Percentiles rank a stretch among this genome's conserved stretches.
Conservation (phyloP, 768 basidiomycete genomes). For the Russula earlei region DNA sequence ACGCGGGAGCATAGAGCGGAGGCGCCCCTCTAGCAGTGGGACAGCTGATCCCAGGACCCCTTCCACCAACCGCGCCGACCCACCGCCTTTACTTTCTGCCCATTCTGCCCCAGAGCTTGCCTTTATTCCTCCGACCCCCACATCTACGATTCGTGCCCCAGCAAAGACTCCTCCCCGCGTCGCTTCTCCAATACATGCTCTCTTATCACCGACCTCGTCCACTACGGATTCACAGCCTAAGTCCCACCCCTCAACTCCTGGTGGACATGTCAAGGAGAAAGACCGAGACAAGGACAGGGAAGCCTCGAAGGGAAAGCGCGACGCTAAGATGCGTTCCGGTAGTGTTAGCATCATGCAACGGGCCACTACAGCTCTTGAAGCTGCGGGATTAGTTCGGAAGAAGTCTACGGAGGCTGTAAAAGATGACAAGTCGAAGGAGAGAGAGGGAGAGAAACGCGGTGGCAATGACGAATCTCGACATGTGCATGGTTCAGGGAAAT, state of each 20-base stretch:
- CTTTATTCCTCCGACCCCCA: conserved; percentile 73
- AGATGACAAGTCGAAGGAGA: conserved; percentile 44
- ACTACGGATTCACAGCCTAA: conserved; percentile 39
- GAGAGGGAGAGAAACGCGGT: conserved; percentile 34
- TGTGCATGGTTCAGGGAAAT: conserved; percentile 58
- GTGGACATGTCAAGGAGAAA: conserved; percentile 48
- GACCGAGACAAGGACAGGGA: conserved; percentile 39
- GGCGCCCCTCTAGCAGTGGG: neutral
- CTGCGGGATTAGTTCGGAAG: conserved; percentile 74
- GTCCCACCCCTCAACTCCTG: conserved; percentile 65
- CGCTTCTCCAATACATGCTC: conserved; percentile 30
- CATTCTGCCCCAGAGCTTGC: conserved; percentile 52
- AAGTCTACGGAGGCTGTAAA: conserved; percentile 68
- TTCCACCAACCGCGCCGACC: conserved; percentile 13
- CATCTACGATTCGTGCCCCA: conserved; percentile 31
- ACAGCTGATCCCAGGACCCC: conserved; percentile 11
- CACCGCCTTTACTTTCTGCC: conserved; percentile 25
- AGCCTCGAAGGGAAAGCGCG: conserved; percentile 41
- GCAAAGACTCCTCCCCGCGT: conserved; percentile 46
- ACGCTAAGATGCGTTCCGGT: conserved; percentile 62
- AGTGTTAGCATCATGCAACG: conserved; percentile 96
- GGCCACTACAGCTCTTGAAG: conserved; percentile 84
- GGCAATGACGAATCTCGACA: conserved; percentile 49
- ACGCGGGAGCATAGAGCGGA: conserved; percentile 19
- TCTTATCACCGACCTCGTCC: conserved; percentile 46